Evolutionary conservation across 305 asterid genomes (phyloP).

Genomic region (Solanum hybrid): DNA sequence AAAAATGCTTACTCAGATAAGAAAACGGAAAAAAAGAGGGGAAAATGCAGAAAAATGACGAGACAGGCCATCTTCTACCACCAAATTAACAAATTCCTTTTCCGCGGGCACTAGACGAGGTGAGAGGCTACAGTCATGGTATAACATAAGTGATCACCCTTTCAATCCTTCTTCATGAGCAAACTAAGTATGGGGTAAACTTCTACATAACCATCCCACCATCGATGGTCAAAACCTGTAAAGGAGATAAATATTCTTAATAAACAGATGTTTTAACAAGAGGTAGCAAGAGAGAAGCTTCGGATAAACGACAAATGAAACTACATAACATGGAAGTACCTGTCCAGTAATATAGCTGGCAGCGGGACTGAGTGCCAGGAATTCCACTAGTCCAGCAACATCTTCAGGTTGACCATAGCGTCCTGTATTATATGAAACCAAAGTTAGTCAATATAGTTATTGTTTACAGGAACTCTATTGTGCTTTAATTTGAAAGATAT

Average conservation of each 20-base stretch:
- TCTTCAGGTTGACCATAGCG: slow-evolving; percentile 75
- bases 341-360: slow-evolving; percentile 75
- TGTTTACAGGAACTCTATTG: not conserved
- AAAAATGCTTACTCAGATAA: not conserved
- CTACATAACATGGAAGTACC: slow-evolving; percentile 21
- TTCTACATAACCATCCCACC: slow-evolving; percentile 18
- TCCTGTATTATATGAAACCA: slow-evolving; percentile 27
- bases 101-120: not conserved
- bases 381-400: slow-evolving; percentile 74
- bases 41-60: not conserved
- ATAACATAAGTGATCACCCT: not conserved
- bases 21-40: not conserved
- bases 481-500: not conserved
- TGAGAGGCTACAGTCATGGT: not conserved
- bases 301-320: not conserved
- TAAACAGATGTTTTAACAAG: not conserved
- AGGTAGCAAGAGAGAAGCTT: not conserved
- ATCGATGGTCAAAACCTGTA: slow-evolving; percentile 18
- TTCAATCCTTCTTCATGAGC: not conserved
- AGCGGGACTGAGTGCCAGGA: slow-evolving; percentile 63
- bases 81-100: not conserved
- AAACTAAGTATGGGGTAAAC: not conserved
- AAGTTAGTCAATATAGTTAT: not conserved
- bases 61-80: not conserved
- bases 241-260: not conserved